phyloP scores from a whole-genome alignment of 2,329 filamentous ascomycete genomes.

The Thielaviopsis euricoi region DNA sequence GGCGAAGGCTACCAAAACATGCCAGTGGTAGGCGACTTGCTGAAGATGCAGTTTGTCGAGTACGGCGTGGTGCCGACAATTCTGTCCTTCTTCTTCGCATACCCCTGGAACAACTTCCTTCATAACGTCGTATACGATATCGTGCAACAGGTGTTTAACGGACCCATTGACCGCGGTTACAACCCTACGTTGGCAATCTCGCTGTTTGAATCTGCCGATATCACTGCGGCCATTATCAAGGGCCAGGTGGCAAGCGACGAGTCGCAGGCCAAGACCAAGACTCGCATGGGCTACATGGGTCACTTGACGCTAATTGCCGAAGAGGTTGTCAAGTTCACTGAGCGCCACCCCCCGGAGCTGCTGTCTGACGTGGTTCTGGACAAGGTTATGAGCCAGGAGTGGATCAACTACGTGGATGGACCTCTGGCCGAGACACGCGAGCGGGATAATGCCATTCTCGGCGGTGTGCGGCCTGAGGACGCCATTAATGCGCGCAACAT shows the following conservation, averaged over 20 bases:
- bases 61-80: slow-evolving; percentile 91
- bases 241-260: slow-evolving; percentile 78
- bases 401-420: slow-evolving; percentile 90
- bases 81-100: slow-evolving; percentile 95
- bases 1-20: background rate
- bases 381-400: slow-evolving; percentile 74
- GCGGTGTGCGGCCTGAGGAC: slow-evolving; percentile 83
- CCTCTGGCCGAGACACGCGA: slow-evolving; percentile 86
- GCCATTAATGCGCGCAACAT: slow-evolving; percentile 53
- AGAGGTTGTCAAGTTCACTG: slow-evolving; percentile 96
- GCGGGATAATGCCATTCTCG: slow-evolving; percentile 93
- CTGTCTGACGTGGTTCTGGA: slow-evolving; percentile 73
- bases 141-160: slow-evolving; percentile 97
- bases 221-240: slow-evolving; percentile 82
- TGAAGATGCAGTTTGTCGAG: slow-evolving; percentile 95
- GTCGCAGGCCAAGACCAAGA: slow-evolving; percentile 67
- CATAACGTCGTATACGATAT: slow-evolving; percentile 99
- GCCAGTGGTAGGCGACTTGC: slow-evolving; percentile 75
- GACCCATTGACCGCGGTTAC: slow-evolving; percentile 89
- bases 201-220: slow-evolving; percentile 76
- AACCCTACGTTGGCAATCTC: slow-evolving; percentile 83
- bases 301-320: slow-evolving; percentile 94
- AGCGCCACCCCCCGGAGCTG: slow-evolving; percentile 77
- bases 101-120: slow-evolving; percentile 98
- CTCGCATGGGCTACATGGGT: slow-evolving; percentile 95